Evolutionary conservation across 208 protist species (phyloP).

Genomic region (Acanthamoeba lenticulata): DNA sequence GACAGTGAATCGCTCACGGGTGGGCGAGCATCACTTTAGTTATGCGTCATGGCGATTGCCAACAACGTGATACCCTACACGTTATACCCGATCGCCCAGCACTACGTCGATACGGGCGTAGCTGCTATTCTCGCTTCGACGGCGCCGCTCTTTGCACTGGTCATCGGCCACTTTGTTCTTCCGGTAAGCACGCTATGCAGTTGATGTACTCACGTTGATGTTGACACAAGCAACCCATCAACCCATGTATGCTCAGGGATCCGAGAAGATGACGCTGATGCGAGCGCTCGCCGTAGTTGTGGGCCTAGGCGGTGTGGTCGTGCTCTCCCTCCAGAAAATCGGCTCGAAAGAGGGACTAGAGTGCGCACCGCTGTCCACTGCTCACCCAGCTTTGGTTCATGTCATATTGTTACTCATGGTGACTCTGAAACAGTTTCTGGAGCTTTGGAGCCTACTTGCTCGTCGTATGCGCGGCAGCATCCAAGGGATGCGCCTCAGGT

Average conservation of each 20-base stretch:
- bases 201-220: background rate
- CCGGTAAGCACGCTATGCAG: background rate
- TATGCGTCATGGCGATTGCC: background rate
- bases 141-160: background rate
- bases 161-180: background rate
- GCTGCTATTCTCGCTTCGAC: background rate
- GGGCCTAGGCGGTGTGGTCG: background rate
- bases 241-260: background rate
- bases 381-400: too few species aligned
- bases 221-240: too few species aligned
- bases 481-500: background rate
- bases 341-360: background rate
- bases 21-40: background rate
- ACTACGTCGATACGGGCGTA: constrained; percentile 12
- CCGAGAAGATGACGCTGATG: background rate
- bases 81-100: background rate
- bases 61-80: constrained; percentile 16
- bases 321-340: constrained; percentile 1
- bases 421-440: background rate
- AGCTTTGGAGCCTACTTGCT: background rate
- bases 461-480: background rate
- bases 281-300: background rate
- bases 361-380: too few species aligned
- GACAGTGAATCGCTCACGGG: too few species aligned
- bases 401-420: too few species aligned